These are phyloP conservation scores for Clathrospora elynae DNA, from an alignment of 2,329 filamentous ascomycete genomes.

Conservation along the genomic window DNA sequence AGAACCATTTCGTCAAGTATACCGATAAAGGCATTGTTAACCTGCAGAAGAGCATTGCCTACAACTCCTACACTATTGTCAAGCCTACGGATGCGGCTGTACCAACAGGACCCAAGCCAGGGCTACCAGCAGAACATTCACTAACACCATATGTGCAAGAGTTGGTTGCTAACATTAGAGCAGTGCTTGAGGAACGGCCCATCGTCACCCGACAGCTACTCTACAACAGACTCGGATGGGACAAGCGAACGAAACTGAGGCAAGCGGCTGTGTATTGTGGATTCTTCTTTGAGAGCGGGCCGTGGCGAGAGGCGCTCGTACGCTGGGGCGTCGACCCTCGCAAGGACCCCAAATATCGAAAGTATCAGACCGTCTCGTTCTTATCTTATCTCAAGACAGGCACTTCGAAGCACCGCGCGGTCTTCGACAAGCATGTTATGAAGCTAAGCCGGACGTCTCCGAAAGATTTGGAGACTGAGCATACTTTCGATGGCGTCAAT, in stretches of 20 bases:
- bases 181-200: conserved; percentile 73
- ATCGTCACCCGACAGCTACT: conserved; percentile 86
- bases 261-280: conserved; percentile 81
- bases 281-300: conserved; percentile 90
- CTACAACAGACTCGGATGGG: conserved; percentile 69
- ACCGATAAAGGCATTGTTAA: conserved; percentile 49
- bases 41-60: conserved; percentile 33
- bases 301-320: conserved; percentile 87
- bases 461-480: conserved; percentile 48
- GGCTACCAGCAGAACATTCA: conserved; percentile 57
- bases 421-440: conserved; percentile 34
- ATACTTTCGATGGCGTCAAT: conserved; percentile 81
- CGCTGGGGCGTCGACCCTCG: conserved; percentile 87
- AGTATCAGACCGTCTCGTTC: conserved; percentile 77
- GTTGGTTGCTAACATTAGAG: conserved; percentile 67
- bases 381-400: conserved; percentile 41
- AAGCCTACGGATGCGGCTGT: conserved; percentile 66
- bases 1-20: conserved; percentile 77
- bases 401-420: conserved; percentile 30
- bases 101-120: conserved; percentile 64
- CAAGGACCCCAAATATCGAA: conserved; percentile 72
- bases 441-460: conserved; percentile 29
- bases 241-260: conserved; percentile 64
- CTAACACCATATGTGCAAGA: conserved; percentile 64
- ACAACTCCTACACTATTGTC: conserved; percentile 54